Conservation (phyloP, 108 stramenopile genomes). For the Skeletonema costatum region DNA sequence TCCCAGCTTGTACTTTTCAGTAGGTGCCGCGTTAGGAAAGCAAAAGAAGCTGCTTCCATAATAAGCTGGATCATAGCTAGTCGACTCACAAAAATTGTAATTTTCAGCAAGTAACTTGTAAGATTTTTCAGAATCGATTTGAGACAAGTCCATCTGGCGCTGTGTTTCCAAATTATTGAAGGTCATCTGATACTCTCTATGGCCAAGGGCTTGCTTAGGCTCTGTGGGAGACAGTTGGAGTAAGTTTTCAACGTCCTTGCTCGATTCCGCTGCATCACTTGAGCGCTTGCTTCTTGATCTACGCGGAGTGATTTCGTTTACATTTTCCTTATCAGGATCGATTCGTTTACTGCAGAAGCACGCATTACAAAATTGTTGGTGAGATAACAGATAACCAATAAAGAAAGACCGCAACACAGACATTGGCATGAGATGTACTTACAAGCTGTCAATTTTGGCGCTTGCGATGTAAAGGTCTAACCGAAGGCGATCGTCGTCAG, state of each 20-base stretch:
- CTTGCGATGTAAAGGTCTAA: conserved; percentile 28
- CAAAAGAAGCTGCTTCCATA: not conserved
- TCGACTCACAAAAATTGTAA: conserved; percentile 4
- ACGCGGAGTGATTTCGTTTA: conserved; percentile 16
- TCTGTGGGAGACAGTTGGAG: not conserved
- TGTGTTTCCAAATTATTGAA: conserved; percentile 1
- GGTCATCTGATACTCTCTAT: conserved; percentile 9
- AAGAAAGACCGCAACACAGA: not conserved
- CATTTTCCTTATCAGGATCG: conserved; percentile 8
- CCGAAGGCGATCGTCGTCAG: conserved; percentile 12
- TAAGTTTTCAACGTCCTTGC: not conserved
- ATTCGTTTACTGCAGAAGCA: conserved; percentile 16
- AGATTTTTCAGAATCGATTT: conserved; percentile 7
- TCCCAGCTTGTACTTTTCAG: not conserved
- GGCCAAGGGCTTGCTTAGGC: not conserved
- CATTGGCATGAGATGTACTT: not conserved
- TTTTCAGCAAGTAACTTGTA: not conserved
- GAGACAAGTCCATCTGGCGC: not conserved
- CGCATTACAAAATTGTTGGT: not conserved
- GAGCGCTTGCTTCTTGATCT: conserved; percentile 1
- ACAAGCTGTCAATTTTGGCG: conserved; percentile 24
- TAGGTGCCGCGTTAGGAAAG: not conserved
- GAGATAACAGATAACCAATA: not conserved
- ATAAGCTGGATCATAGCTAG: not conserved
- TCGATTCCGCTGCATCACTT: not conserved